Base-by-base conservation (phyloP, 1,139 yeast species). In the Kodamaea suecica region DNA sequence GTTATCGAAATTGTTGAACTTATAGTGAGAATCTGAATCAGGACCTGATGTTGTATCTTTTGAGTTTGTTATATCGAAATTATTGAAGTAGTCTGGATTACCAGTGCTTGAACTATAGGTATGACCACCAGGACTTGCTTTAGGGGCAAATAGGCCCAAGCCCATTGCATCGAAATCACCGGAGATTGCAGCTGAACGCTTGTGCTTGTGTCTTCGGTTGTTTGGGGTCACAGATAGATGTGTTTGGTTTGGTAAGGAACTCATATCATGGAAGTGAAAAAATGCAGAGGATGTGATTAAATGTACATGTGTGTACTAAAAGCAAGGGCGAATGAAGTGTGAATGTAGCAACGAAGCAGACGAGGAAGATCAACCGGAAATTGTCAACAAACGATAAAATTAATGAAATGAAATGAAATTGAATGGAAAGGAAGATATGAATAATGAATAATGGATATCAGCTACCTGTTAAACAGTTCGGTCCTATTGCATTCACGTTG, bases 121-220 rank as follows among this genome's bases (percentile, higher is more conserved):
- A 9, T 19, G 21, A 6, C 21, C 21, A 6, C 6, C 21, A 6
- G 21, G 21, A 19, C 8, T 19, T 19, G 21, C 23, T 17, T 27
- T 27, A 4, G 30, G 30, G 17, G 30, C 30, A 39, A 64, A 64
- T 17, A 68, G 44, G 1, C 73, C 73, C 30, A 65, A 47, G 2
- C 73, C 73, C 44, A 60, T 51, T 5, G 59, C 45, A 48, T 81
- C 88, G 51, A 81, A 80, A 50, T 81, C 88, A 0, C 87, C 87
- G 3, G 85, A 78, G 10, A 81, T 78, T 0, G 87, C 87, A 17
- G 84, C 83, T 0, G 87, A 80, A 32, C 90, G 60, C 47, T 80
- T 70, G 47, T 81, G 88, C 30, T 80, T 68, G 53, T 81, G 88
- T 43, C 76, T 64, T 47, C 64, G 64, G 5, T 26, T 33, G 8